Percentiles rank a stretch among this genome's conserved stretches.
phyloP scores from a whole-genome alignment of 2,329 filamentous ascomycete species.

The Microdochium paspali region DNA sequence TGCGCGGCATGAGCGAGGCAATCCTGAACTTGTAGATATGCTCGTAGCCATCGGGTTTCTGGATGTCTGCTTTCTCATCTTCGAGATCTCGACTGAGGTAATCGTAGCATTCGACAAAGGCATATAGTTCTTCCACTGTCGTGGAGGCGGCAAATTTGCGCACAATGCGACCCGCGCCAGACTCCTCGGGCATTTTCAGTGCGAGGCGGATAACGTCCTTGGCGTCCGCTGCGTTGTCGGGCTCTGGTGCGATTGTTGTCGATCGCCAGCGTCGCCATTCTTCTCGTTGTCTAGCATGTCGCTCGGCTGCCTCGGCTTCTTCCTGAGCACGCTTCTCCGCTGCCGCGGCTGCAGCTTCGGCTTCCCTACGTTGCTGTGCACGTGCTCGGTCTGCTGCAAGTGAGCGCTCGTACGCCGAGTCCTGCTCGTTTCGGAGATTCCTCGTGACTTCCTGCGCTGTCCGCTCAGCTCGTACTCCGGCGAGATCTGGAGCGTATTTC shows the following conservation, averaged over 20 bases:
- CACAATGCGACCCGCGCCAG: conserved; percentile 63
- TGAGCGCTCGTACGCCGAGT: conserved; percentile 87
- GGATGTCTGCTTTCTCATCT: conserved; percentile 21
- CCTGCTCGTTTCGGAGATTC: conserved; percentile 76
- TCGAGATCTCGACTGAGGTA: conserved; percentile 33
- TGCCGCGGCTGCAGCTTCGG: conserved; percentile 58
- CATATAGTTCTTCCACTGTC: conserved; percentile 81
- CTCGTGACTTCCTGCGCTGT: conserved; percentile 75
- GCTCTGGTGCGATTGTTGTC: conserved; percentile 58
- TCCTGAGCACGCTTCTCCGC: conserved; percentile 53
- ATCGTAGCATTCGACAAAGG: conserved; percentile 88
- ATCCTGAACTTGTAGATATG: conserved; percentile 82
- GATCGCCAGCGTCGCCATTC: conserved; percentile 81
- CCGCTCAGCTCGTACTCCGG: conserved; percentile 64
- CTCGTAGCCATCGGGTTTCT: conserved; percentile 56
- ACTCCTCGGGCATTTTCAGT: conserved; percentile 50
- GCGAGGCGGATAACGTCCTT: conserved; percentile 66
- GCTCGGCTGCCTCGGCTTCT: conserved; percentile 51
- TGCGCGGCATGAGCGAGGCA: conserved; percentile 75
- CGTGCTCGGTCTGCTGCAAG: conserved; percentile 82
- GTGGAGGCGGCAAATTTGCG: conserved; percentile 63
- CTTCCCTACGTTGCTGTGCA: conserved; percentile 65
- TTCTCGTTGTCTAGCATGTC: conserved; percentile 31
- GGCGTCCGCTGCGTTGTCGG: conserved; percentile 39
- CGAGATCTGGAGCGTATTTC: conserved; percentile 67